Evolutionary conservation across 2,329 filamentous ascomycete species (phyloP), one percentile per base, ranked within the genome.

Genomic region (Sporothrix globosa): DNA sequence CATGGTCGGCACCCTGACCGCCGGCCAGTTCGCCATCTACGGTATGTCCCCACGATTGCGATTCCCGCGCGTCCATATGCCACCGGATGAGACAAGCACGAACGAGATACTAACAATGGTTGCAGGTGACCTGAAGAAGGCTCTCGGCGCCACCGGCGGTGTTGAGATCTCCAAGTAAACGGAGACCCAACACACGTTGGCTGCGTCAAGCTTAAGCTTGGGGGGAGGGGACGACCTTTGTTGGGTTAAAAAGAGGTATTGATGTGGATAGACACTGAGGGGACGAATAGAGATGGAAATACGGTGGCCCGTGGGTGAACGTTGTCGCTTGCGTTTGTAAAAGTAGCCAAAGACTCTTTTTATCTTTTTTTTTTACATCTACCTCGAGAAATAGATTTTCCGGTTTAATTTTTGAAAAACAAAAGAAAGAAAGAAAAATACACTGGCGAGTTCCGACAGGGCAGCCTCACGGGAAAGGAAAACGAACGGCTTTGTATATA

Each of bases 11-110:
- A 88, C 87, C 76, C 81, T 92, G 76, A 91, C 88, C 74, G 88
- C 88, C 75, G 88, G 88, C 81, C 91, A 93, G 83, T 93, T 93
- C 82, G 90, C 90, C 78, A 97, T 97, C 82, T 97, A 97, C 80
- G 92, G 73, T 73, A 65, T 6, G 72, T 67, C 21, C 17, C n/a
- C 3, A 21, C 24, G 4, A 17, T 7, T 48, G 46, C 46, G 34
- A 7, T 4, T 34, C 7, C 34, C 6, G 34, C 34, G 34, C 9
- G 7, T 19, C 17, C 46, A 17, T 48, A 17, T 14, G 41, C 14
- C 11, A 44, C 41, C 13, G 41, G 41, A 44, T 14, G 6, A 10
- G 10, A 44, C 10, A 44, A 11, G 2, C 5, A n/a, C 4, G 46
- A 50, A 5, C 17, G 19, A 6, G 34, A 21, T 2, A 9, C 56